phyloP scores from a whole-genome alignment of 208 protist species.

The Trichomonas vaginalis region DNA sequence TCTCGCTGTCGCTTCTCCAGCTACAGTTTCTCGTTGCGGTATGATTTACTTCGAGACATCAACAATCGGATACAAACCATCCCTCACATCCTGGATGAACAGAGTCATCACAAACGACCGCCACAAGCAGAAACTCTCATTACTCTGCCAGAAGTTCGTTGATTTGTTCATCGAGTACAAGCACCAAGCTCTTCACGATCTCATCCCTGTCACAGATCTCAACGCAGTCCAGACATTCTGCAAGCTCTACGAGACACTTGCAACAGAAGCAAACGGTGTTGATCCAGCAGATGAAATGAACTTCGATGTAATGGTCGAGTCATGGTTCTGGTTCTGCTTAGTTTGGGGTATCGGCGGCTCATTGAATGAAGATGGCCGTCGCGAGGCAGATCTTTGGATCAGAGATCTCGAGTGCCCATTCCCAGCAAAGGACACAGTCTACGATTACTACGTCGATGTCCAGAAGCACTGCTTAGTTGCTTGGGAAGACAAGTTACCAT shows the following conservation, averaged over 20 bases:
- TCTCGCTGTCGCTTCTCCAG: conserved; percentile 82
- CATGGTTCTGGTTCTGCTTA: conserved; percentile 77
- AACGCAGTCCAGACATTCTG: neutral
- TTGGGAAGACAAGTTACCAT: conserved; percentile 68
- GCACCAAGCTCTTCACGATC: neutral
- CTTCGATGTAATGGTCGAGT: conserved; percentile 66
- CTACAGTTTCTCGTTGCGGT: conserved; percentile 88
- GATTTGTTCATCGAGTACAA: conserved; percentile 1
- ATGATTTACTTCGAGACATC: conserved; percentile 75
- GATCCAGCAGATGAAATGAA: conserved; percentile 57
- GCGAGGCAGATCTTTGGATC: conserved; percentile 66
- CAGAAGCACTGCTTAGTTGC: conserved; percentile 59
- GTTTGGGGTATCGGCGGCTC: conserved; percentile 77
- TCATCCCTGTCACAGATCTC: neutral
- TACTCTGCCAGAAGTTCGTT: neutral
- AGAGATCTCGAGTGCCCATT: conserved; percentile 78
- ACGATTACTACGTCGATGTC: conserved; percentile 83
- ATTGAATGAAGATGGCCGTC: conserved; percentile 65
- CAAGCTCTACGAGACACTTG: neutral
- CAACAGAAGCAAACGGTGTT: conserved; percentile 38
- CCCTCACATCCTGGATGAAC: conserved; percentile 67
- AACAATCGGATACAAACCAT: conserved; percentile 60
- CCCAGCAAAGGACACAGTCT: conserved; percentile 77
- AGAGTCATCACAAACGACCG: neutral
- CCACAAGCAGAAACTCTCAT: neutral